Percentiles rank a stretch among this genome's conserved stretches.
Conservation (phyloP, 2,329 filamentous ascomycete species). For the Metarhizium anisopliae region DNA sequence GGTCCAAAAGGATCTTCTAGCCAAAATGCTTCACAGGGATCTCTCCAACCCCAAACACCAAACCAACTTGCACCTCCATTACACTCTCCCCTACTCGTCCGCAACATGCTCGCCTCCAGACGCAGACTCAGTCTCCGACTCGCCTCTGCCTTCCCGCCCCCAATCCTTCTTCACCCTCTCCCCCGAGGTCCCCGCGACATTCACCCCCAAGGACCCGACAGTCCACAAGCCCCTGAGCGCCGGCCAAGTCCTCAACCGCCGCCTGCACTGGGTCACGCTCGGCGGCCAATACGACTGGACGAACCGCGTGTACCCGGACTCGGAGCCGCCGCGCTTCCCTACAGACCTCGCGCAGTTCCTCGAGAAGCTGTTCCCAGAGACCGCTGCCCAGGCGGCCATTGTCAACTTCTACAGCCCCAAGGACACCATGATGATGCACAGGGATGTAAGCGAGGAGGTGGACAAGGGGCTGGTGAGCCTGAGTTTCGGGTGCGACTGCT, state of each 20-base stretch:
- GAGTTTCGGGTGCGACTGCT: conserved; percentile 79
- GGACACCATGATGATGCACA: conserved; percentile 85
- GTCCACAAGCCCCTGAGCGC: conserved; percentile 69
- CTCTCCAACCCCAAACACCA: conserved; percentile 64
- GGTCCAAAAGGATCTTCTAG: conserved; percentile 62
- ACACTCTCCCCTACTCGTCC: conserved; percentile 53
- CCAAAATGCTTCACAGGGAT: conserved; percentile 67
- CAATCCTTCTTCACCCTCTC: conserved; percentile 46
- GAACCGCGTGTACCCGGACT: conserved; percentile 65
- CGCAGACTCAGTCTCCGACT: conserved; percentile 19
- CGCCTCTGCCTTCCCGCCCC: conserved; percentile 32
- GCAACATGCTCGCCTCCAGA: background rate
- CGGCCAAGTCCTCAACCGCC: conserved; percentile 63
- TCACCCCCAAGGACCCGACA: conserved; percentile 58
- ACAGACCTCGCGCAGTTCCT: conserved; percentile 61
- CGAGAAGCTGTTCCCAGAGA: conserved; percentile 62
- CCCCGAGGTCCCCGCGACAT: conserved; percentile 42
- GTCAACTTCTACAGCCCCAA: conserved; percentile 87
- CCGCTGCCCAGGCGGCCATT: conserved; percentile 79
- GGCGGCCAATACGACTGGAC: conserved; percentile 98
- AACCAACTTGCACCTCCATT: conserved; percentile 86
- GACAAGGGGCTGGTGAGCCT: conserved; percentile 73
- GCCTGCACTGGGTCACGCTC: conserved; percentile 87
- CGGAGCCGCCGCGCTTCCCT: conserved; percentile 64
- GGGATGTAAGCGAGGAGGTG: conserved; percentile 83